Evolutionary conservation across 2,329 filamentous ascomycete genomes (phyloP).

Genomic region (Neoscytalidium dimidiatum): DNA sequence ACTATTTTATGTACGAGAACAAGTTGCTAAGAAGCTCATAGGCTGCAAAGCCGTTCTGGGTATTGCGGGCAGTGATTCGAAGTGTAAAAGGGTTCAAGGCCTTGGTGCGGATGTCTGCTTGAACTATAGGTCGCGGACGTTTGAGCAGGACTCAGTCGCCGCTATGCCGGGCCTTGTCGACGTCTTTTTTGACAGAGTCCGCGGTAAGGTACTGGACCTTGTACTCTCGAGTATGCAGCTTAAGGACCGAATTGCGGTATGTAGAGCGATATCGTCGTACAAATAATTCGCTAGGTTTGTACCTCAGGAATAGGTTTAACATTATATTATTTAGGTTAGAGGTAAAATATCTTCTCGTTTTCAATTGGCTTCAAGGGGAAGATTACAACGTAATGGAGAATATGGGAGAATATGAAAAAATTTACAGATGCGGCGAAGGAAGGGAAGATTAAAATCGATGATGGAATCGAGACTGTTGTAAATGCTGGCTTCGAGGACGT

Average conservation of each 20-base stretch:
- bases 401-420: background rate
- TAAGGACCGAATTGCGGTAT: slow-evolving; percentile 45
- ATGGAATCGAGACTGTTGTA: slow-evolving; percentile 51
- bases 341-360: slow-evolving; percentile 64
- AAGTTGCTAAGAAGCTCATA: slow-evolving; percentile 53
- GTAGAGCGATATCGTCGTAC: slow-evolving; percentile 47
- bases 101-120: slow-evolving; percentile 57
- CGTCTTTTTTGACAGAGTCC: slow-evolving; percentile 55
- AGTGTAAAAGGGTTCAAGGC: slow-evolving; percentile 50
- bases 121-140: slow-evolving; percentile 55
- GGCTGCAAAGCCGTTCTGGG: slow-evolving; percentile 50
- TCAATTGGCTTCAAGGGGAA: slow-evolving; percentile 53
- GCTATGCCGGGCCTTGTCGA: slow-evolving; percentile 54
- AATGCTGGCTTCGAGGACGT: slow-evolving; percentile 51
- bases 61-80: slow-evolving; percentile 54
- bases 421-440: slow-evolving; percentile 37
- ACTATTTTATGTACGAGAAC: too few relatives aligned
- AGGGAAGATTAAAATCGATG: slow-evolving; percentile 48
- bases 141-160: slow-evolving; percentile 47
- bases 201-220: slow-evolving; percentile 50
- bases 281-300: slow-evolving; percentile 31
- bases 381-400: too few relatives aligned
- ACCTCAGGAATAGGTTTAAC: slow-evolving; percentile 46
- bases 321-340: slow-evolving; percentile 44
- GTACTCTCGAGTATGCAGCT: slow-evolving; percentile 46